phyloP scores from a whole-genome alignment of 495 filamentous ascomycete species.

The Penicillium macrosclerotiorum region DNA sequence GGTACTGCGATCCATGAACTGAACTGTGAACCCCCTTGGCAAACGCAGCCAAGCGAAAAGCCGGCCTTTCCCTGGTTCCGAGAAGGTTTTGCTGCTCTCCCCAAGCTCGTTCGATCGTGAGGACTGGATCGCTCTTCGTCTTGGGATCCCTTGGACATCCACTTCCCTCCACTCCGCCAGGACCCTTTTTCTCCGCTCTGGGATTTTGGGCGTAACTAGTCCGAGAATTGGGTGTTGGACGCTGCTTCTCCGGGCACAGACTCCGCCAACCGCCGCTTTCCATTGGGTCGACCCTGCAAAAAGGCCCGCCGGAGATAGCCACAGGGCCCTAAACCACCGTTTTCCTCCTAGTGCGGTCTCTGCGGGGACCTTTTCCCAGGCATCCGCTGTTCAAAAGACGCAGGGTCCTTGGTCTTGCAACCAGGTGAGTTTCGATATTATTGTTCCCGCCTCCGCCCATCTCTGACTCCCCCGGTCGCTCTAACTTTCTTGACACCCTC shows the following conservation, averaged over 20 bases:
- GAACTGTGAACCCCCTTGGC: too few species aligned
- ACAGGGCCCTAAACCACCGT: conserved; percentile 5
- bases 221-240: background rate
- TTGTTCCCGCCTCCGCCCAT: conserved; percentile 4
- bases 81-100: too few species aligned
- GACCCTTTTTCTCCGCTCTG: conserved; percentile 11
- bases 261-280: conserved; percentile 1
- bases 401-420: conserved; percentile 2
- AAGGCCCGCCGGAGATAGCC: conserved; percentile 6
- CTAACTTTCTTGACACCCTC: background rate
- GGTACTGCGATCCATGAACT: too few species aligned
- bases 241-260: conserved; percentile 1
- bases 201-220: too few species aligned
- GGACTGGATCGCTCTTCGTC: background rate
- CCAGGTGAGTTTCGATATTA: background rate
- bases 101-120: background rate
- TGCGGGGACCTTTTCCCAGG: conserved; percentile 25
- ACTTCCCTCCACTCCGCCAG: conserved; percentile 4
- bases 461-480: background rate
- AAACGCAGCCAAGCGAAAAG: too few species aligned
- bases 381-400: conserved; percentile 3
- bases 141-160: background rate
- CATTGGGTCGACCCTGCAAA: conserved; percentile 9
- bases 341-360: conserved; percentile 17
- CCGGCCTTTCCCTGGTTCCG: conserved; percentile 2